Percentiles rank a stretch among this genome's conserved stretches.
Evolutionary conservation across 2,329 filamentous ascomycete species (phyloP).

Genomic region (Elsinoe australis): DNA sequence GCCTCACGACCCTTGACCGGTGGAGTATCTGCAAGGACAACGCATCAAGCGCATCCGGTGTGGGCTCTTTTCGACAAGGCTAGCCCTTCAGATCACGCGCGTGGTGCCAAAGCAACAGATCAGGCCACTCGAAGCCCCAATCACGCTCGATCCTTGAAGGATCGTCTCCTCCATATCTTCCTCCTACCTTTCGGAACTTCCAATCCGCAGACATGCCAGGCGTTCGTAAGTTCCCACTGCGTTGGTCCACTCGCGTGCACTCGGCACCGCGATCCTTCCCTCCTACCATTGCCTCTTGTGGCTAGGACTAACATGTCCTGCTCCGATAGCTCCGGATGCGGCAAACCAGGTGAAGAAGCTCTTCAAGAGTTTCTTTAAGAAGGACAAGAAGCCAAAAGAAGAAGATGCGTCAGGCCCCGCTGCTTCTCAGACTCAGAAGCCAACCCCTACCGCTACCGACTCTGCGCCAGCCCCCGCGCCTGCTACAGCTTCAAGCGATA

Average conservation of each 20-base stretch:
- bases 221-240: slow-evolving; percentile 17
- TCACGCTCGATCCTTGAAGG: slow-evolving; percentile 14
- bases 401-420: slow-evolving; percentile 12
- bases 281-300: slow-evolving; percentile 15
- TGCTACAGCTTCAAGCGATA: slow-evolving; percentile 3
- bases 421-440: slow-evolving; percentile 14
- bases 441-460: slow-evolving; percentile 15
- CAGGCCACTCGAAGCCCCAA: slow-evolving; percentile 7
- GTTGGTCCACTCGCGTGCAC: slow-evolving; percentile 10
- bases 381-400: slow-evolving; percentile 21
- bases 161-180: slow-evolving; percentile 6
- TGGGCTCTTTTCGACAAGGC: slow-evolving; percentile 1
- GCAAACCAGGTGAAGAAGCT: slow-evolving; percentile 25
- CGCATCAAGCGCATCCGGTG: slow-evolving; percentile 4
- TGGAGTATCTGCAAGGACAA: slow-evolving; percentile 7
- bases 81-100: slow-evolving; percentile 12
- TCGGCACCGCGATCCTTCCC: background rate
- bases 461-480: slow-evolving; percentile 1
- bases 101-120: slow-evolving; percentile 7
- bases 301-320: slow-evolving; percentile 17
- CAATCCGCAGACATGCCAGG: slow-evolving; percentile 18
- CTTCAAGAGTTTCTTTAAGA: slow-evolving; percentile 26
- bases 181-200: slow-evolving; percentile 5
- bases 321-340: slow-evolving; percentile 23
- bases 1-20: slow-evolving; percentile 2